phyloP scores from a whole-genome alignment of 2,329 filamentous ascomycete species.

The Juglanconis oblonga region DNA sequence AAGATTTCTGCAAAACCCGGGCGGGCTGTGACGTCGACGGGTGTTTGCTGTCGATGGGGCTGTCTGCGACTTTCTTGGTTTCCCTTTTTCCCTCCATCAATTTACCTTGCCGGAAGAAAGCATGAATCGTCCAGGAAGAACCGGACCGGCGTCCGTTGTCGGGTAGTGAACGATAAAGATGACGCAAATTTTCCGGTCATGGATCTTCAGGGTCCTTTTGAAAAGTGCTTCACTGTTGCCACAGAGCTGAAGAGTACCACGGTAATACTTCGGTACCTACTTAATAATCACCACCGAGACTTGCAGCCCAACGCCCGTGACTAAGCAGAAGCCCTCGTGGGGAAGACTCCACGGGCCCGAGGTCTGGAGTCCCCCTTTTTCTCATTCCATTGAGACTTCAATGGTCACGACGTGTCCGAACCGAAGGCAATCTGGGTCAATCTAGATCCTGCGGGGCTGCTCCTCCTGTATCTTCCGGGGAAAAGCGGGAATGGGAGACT shows the following conservation, averaged over 20 bases:
- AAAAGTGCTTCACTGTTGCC: not conserved
- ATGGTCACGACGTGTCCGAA: not conserved
- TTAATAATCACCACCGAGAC: not conserved
- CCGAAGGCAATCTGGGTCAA: constrained; percentile 4
- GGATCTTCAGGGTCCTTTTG: not conserved
- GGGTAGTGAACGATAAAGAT: not conserved
- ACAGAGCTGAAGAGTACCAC: too few relatives aligned
- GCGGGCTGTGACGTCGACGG: not conserved
- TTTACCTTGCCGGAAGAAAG: too few relatives aligned
- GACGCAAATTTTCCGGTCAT: not conserved
- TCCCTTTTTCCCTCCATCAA: not conserved
- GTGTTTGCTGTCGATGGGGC: not conserved
- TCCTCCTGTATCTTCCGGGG: not conserved
- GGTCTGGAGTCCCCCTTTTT: not conserved
- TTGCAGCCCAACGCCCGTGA: not conserved
- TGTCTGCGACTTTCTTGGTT: not conserved
- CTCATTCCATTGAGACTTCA: not conserved
- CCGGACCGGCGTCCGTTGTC: not conserved
- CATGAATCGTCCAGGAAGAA: too few relatives aligned
- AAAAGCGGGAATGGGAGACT: not conserved
- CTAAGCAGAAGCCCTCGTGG: not conserved
- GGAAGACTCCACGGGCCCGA: not conserved
- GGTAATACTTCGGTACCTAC: not conserved
- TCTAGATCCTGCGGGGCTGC: constrained; percentile 9
- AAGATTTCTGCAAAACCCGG: not conserved